Evolutionary conservation across 2,329 filamentous ascomycete genomes (phyloP), one percentile per base, ranked within the genome.

Genomic region (Dothideomycetes sp.): DNA sequence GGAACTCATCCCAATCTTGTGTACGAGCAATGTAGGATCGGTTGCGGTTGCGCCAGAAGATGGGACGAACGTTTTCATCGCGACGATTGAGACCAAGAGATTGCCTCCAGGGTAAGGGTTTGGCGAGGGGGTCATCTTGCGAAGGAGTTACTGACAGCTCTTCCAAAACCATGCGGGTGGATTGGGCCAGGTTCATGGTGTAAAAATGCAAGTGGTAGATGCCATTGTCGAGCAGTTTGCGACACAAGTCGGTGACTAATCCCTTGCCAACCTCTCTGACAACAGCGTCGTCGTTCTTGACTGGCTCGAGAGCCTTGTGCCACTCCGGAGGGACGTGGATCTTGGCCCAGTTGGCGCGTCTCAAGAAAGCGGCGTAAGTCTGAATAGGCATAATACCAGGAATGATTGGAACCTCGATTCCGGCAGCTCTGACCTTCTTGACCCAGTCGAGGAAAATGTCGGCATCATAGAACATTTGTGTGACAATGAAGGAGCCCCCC

Each of bases 391-490:
- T 89, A 57, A 89, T 89, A 17, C 86, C 87, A 3, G 84, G 83
- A 34, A 93, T 75, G 50, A 94, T 91, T 12, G 84, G 84, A 22
- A 91, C 70, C 18, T 68, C 80, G 56, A 98, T 89, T 33, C 91
- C 91, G 55, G 78, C 80, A 38, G 80, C 85, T 35, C 88, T 82
- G 45, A 89, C 87, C 59, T 84, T 91, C 51, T 76, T 70, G 25
- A 93, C 83, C 91, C 91, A 98, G 39, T 80, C 75, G 40, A 96
- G 65, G 64, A 98, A 98, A 58, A 91, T 89, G 56, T 98, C 89
- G 35, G 78, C 88, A 56, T 98, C 89, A 69, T 98, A 98, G 66
- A 96, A 96, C 91, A 98, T 98, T 67, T 98, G 91, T 0, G 91
- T 96, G 40, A 98, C 84, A 49, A 98, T 84, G 60, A 96, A 98